Percentiles rank a stretch among this genome's conserved stretches.
phyloP scores from a whole-genome alignment of 352 stramenopile species.

The Phytophthora cryptogea region DNA sequence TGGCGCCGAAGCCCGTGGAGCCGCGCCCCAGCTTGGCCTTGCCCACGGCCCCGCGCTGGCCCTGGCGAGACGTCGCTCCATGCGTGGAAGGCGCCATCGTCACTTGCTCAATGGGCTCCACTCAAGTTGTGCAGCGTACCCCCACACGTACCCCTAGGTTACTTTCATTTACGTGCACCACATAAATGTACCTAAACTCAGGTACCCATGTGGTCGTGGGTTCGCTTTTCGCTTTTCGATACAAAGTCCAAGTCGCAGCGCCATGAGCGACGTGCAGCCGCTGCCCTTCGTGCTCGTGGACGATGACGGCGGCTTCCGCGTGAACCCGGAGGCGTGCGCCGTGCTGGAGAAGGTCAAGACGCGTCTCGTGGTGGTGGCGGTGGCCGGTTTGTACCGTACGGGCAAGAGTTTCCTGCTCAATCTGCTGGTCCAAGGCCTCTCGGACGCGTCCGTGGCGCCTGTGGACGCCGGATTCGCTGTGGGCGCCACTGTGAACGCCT shows the following conservation, averaged over 20 bases:
- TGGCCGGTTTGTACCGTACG: conserved; percentile 89
- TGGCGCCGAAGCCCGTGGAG: conserved; percentile 31
- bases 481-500: conserved; percentile 86
- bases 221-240: conserved; percentile 20
- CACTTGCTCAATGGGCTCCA: conserved; percentile 13
- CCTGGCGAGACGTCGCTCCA: conserved; percentile 34
- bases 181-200: neutral
- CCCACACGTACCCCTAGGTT: neutral
- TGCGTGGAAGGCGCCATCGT: conserved; percentile 20
- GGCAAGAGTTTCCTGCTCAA: conserved; percentile 93
- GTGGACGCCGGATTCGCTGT: conserved; percentile 69
- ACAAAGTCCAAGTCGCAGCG: conserved; percentile 12
- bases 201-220: conserved; percentile 2
- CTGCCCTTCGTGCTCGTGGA: conserved; percentile 83
- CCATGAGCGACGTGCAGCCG: conserved; percentile 53
- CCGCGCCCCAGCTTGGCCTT: conserved; percentile 29
- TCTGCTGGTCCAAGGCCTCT: conserved; percentile 57
- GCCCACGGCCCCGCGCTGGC: conserved; percentile 33
- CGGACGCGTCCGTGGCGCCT: conserved; percentile 4
- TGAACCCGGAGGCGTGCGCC: conserved; percentile 75
- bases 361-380: conserved; percentile 84
- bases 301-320: conserved; percentile 76
- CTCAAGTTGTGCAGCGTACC: conserved; percentile 11
- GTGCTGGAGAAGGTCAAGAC: conserved; percentile 75
- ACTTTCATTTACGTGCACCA: neutral